Evolutionary conservation across 1,139 yeast species (phyloP).

Genomic region (Geotrichum phurueaensis): DNA sequence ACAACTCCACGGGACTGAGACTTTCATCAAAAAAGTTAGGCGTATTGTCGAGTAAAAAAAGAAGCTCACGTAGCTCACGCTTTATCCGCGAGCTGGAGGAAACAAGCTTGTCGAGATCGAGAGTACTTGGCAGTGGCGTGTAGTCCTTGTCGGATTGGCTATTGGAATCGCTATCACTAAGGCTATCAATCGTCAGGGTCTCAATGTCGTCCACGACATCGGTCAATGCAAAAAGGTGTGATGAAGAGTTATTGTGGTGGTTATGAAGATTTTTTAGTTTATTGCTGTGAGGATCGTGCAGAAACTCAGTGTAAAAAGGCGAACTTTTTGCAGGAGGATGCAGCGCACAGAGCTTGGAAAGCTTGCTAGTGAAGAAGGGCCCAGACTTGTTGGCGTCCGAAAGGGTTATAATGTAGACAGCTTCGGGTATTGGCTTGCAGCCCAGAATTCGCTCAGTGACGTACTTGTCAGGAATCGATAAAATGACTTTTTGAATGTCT

Average conservation of each 20-base stretch:
- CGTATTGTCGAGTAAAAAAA: conserved; percentile 14
- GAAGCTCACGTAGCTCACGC: conserved; percentile 5
- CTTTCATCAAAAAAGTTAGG: conserved; percentile 13
- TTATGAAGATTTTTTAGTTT: neutral
- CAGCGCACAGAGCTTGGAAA: neutral
- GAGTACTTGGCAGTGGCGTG: conserved; percentile 12
- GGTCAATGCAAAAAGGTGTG: neutral
- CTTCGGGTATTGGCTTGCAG: conserved; percentile 14
- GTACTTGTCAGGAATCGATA: conserved; percentile 13
- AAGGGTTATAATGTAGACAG: conserved; percentile 10
- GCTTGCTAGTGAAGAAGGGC: conserved; percentile 12
- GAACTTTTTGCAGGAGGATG: neutral
- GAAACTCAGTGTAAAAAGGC: neutral
- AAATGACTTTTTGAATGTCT: conserved; percentile 15
- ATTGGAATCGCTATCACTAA: neutral
- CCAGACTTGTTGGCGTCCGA: conserved; percentile 17
- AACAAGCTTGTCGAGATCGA: conserved; percentile 11
- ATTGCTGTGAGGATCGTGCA: neutral
- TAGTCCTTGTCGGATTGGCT: neutral
- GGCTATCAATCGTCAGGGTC: neutral
- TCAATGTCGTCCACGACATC: conserved; percentile 1
- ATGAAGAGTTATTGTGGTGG: neutral
- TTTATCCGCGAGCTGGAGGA: conserved; percentile 8
- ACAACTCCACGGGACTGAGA: conserved; percentile 6
- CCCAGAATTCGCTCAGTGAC: conserved; percentile 8